Conservation (phyloP, 345 rosid species). For the Citrus maxima region DNA sequence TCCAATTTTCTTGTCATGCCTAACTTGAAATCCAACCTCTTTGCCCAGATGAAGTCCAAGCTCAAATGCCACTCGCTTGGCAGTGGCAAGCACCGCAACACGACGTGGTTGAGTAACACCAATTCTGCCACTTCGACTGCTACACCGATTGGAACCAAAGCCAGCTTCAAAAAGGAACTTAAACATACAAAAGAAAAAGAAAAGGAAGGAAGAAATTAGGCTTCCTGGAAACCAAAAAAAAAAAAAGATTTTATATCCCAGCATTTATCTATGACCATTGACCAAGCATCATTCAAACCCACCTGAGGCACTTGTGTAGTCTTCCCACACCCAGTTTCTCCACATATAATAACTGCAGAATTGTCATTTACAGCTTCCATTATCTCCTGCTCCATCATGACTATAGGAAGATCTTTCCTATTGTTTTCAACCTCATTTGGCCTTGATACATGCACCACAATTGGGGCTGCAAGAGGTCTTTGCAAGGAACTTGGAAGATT, state of each 20-base stretch:
- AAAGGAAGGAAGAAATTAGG: conserved; percentile 13
- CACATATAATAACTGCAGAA: conserved; percentile 59
- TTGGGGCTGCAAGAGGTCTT: conserved; percentile 38
- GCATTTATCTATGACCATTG: background rate
- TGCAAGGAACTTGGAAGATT: conserved; percentile 26
- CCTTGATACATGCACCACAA: conserved; percentile 68
- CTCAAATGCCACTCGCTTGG: conserved; percentile 88
- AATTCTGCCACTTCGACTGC: conserved; percentile 58
- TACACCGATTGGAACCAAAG: conserved; percentile 56
- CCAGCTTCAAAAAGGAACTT: conserved; percentile 97
- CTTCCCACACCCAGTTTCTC: conserved; percentile 98
- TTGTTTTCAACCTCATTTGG: conserved; percentile 65
- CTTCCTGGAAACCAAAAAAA: background rate
- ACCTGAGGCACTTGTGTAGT: conserved; percentile 99
- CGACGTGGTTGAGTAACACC: conserved; percentile 98
- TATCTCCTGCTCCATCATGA: conserved; percentile 98
- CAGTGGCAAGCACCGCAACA: conserved; percentile 94
- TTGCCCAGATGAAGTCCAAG: conserved; percentile 80
- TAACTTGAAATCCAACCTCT: conserved; percentile 95
- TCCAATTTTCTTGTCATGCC: conserved; percentile 89
- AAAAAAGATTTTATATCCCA: background rate
- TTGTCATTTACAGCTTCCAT: conserved; percentile 88
- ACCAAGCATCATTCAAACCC: conserved; percentile 19
- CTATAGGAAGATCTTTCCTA: conserved; percentile 84
- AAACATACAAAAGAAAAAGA: conserved; percentile 16